phyloP scores from a whole-genome alignment of 345 rosid species.

The Bruguiera parviflora region DNA sequence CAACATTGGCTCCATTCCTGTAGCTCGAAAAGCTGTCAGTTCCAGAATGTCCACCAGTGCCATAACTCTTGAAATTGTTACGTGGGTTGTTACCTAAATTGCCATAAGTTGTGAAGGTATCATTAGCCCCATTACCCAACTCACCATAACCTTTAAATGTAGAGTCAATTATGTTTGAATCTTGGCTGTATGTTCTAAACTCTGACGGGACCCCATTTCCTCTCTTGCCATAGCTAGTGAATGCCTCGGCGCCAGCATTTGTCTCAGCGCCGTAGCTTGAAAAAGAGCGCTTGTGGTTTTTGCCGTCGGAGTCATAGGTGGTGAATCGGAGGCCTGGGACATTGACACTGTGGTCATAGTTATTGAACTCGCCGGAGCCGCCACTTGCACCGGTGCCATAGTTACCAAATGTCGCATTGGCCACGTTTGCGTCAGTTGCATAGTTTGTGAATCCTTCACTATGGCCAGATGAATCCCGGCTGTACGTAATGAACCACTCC shows the following conservation, averaged over 20 bases:
- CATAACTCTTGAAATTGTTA: slow-evolving; percentile 24
- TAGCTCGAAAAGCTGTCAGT: slow-evolving; percentile 17
- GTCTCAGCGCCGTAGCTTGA: slow-evolving; percentile 24
- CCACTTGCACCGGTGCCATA: slow-evolving; percentile 28
- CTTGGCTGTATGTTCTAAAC: slow-evolving; percentile 19
- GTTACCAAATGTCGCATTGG: slow-evolving; percentile 28
- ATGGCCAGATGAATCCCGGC: slow-evolving; percentile 19
- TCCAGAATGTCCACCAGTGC: slow-evolving; percentile 19
- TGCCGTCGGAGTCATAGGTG: slow-evolving; percentile 28
- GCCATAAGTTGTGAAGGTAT: slow-evolving; percentile 26
- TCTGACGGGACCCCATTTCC: slow-evolving; percentile 27
- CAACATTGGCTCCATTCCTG: slow-evolving; percentile 27
- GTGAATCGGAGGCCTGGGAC: slow-evolving; percentile 31
- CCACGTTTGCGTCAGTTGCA: slow-evolving; percentile 26
- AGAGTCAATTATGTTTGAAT: slow-evolving; percentile 24
- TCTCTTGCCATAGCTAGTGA: slow-evolving; percentile 30
- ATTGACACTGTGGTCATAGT: slow-evolving; percentile 27
- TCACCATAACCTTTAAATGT: slow-evolving; percentile 28
- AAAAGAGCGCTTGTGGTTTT: slow-evolving; percentile 26
- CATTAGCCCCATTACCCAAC: slow-evolving; percentile 24
- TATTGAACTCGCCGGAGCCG: slow-evolving; percentile 25
- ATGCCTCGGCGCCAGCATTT: slow-evolving; percentile 25
- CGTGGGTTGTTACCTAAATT: slow-evolving; percentile 22
- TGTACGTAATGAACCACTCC: slow-evolving; percentile 27
- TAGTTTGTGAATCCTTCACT: slow-evolving; percentile 23